Base-by-base conservation (phyloP, 1,139 yeast genomes). In the Pneumocystis sp. region DNA sequence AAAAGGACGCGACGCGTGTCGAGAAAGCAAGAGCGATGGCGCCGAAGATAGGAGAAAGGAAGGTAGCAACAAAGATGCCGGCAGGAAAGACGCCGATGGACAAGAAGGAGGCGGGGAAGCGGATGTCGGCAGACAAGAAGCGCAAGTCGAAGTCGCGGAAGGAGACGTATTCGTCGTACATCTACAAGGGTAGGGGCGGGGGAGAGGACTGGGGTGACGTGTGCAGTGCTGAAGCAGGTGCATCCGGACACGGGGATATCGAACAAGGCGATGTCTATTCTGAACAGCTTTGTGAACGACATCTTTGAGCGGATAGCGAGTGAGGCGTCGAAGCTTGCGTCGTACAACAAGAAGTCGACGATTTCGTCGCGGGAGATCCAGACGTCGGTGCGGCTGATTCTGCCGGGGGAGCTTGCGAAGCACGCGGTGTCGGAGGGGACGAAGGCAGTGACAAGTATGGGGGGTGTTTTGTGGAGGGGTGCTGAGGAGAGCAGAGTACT, bases 371-470 rank as follows among this genome's bases (percentile, higher is more conserved):
- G 98, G 84, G 98, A 93, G 82, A 93, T 93, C 77, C 98, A 93
- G 82, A 93, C 97, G 74, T 97, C 98, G 73, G 98, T 93, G 73
- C 89, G 97, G 85, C 87, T 93, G 78, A 93, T 93, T 82, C 87
- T 93, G 76, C 98, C 98, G 73, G 98, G 98, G 86, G 98, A 93
- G 83, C 86, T 93, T 80, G 97, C 97, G 73, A 93, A 91, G 64
- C 97, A 91, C 81, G 97, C 97, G 75, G 96, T 90, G 75, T 88
- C 96, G 74, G 97, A 91, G 82, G 97, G 97, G 85, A 91, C 97
- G 75, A 90, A 97, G 87, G 96, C 98, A 80, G 97, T 93, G 75
- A 91, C 97, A 80, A 93, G 57, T 50, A 25, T n/a, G 5, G 34
- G 34, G 5, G 5, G 5, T 31, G 5, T 50, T 25, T 25, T 17